Conservation (phyloP, 768 basidiomycete species). For the Lactifluus hygrophoroides region DNA sequence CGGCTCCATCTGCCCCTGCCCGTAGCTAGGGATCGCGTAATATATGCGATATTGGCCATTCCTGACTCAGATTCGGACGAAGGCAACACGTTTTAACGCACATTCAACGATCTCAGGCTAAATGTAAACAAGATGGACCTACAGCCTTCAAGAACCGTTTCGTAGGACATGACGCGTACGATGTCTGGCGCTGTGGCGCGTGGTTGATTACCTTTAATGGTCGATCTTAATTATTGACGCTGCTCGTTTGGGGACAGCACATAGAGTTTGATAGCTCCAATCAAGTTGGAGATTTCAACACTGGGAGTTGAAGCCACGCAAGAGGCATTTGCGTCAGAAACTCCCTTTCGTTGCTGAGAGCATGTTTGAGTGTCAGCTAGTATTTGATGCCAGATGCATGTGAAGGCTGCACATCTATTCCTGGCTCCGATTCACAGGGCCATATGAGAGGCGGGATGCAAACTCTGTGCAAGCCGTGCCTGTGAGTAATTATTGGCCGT, state of each 20-base stretch:
- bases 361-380: background rate
- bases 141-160: slow-evolving; percentile 14
- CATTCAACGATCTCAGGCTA: too few species aligned
- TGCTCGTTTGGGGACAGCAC: background rate
- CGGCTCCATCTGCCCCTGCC: too few species aligned
- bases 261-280: slow-evolving; percentile 15
- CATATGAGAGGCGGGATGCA: slow-evolving; percentile 43
- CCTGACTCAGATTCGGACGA: too few species aligned
- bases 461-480: slow-evolving; percentile 57
- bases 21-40: too few species aligned
- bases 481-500: too few species aligned
- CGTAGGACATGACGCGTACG: slow-evolving; percentile 4
- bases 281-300: slow-evolving; percentile 13
- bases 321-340: slow-evolving; percentile 13
- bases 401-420: slow-evolving; percentile 36
- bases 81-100: too few species aligned
- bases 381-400: background rate
- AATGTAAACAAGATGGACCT: background rate
- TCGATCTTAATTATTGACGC: background rate
- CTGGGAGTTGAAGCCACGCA: slow-evolving; percentile 15
- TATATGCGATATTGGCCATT: too few species aligned
- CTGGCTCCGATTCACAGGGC: slow-evolving; percentile 56
- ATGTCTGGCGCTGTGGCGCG: slow-evolving; percentile 5
- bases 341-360: slow-evolving; percentile 7
- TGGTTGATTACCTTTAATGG: slow-evolving; percentile 2